These are phyloP conservation scores for Harringtonia aguacate DNA, from an alignment of 2,329 filamentous ascomycete species.

Conservation along the genomic window DNA sequence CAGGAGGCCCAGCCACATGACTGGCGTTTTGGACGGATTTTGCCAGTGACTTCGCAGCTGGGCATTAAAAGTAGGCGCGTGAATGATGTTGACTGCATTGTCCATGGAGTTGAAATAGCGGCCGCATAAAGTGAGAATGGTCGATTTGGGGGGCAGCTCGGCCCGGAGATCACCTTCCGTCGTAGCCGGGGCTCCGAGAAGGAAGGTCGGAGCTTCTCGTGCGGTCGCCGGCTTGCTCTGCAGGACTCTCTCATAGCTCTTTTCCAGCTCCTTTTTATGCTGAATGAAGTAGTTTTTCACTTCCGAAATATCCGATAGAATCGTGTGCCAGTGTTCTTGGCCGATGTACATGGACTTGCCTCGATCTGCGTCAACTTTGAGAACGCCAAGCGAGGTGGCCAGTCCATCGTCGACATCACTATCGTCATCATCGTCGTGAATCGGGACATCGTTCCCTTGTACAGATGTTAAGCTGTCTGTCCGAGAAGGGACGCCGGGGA, in stretches of 20 bases:
- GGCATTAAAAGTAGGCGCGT: conserved; percentile 75
- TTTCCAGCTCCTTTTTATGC: conserved; percentile 83
- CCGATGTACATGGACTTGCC: conserved; percentile 74
- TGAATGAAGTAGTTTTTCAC: conserved; percentile 82
- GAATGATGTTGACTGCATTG: conserved; percentile 61
- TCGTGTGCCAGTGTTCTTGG: conserved; percentile 73
- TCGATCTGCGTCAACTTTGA: conserved; percentile 70
- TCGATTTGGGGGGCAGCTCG: conserved; percentile 69
- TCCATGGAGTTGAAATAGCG: conserved; percentile 84
- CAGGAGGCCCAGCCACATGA: conserved; percentile 70
- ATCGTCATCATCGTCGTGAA: conserved; percentile 28
- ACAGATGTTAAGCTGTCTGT: conserved; percentile 33
- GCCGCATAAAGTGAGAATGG: conserved; percentile 73
- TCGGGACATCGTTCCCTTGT: not conserved
- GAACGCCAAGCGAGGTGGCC: conserved; percentile 65
- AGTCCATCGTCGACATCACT: conserved; percentile 57
- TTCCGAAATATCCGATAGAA: conserved; percentile 75
- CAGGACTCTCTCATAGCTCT: conserved; percentile 66
- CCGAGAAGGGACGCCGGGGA: conserved; percentile 18
- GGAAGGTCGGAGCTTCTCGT: conserved; percentile 59
- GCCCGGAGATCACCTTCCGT: conserved; percentile 68
- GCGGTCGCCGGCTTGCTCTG: conserved; percentile 52
- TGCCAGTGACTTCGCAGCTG: conserved; percentile 58
- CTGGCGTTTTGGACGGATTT: conserved; percentile 58
- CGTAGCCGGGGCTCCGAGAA: conserved; percentile 64